Evolutionary conservation across 1,284 basidiomycete genomes (phyloP), one percentile per base, ranked within the genome.

Genomic region (Erythrobasidium hasegawianum): DNA sequence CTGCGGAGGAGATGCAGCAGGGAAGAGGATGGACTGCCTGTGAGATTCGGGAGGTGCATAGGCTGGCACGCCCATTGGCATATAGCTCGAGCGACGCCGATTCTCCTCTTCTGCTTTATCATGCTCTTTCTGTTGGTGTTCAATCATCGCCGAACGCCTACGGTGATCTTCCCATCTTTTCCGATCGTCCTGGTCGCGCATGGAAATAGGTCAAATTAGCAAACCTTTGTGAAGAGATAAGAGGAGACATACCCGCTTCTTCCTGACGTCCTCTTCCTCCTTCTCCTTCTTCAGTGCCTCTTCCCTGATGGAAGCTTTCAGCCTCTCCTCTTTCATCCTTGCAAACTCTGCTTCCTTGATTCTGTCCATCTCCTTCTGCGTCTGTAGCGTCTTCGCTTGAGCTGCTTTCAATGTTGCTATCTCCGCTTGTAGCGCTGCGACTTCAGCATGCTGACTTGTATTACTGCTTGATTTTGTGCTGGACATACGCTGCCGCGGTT

Each of bases 171-270:
- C 50, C 50, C 50, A 53, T 16, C 20, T n/a, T 29, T 27, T 53
- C 7, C 50, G 50, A 7, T 53, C 50, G 50, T 53, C 50, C 50
- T 53, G 50, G 16, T n/a, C n/a, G n/a, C n/a, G n/a, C n/a, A n/a
- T n/a, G n/a, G n/a, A n/a, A n/a, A n/a, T n/a, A n/a, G n/a, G n/a
- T n/a, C n/a, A n/a, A n/a, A n/a, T n/a, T n/a, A n/a, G n/a, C n/a
- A n/a, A n/a, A n/a, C n/a, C n/a, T n/a, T n/a, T n/a, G n/a, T n/a
- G n/a, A n/a, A n/a, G n/a, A n/a, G n/a, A n/a, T n/a, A n/a, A n/a
- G n/a, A n/a, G n/a, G n/a, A n/a, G n/a, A n/a, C 50, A 16, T 16
- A 53, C 50, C 26, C 50, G n/a, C 26, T 53, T 53, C n/a, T 26
- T n/a, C n/a, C 26, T 20, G 22, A 24, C 16, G 3, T 53, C 50